phyloP scores from a whole-genome alignment of 2,329 filamentous ascomycete genomes.

The Colletotrichum sp. region DNA sequence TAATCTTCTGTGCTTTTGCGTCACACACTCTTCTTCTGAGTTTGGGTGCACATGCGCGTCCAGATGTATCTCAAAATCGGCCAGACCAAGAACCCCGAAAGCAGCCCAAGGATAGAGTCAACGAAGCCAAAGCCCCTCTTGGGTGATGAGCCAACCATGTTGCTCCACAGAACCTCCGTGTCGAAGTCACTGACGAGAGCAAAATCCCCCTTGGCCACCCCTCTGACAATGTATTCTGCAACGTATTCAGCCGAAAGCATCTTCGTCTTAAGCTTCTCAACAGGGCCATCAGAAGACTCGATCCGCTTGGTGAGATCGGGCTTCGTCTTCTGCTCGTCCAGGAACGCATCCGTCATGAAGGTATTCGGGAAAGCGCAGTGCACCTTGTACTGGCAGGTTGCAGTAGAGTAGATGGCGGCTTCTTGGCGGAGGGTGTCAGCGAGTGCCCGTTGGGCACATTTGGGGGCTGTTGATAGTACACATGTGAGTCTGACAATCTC shows the following conservation, averaged over 20 bases:
- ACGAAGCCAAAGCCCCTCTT: slow-evolving; percentile 27
- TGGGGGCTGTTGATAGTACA: slow-evolving; percentile 19
- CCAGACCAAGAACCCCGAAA: slow-evolving; percentile 22
- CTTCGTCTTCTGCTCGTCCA: slow-evolving; percentile 31
- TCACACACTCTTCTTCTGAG: background rate
- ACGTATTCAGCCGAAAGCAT: slow-evolving; percentile 28
- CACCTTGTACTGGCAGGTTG: slow-evolving; percentile 25
- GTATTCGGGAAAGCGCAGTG: slow-evolving; percentile 30
- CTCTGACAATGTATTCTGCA: slow-evolving; percentile 25
- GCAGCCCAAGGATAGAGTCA: slow-evolving; percentile 18
- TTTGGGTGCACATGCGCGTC: slow-evolving; percentile 13
- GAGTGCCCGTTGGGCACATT: slow-evolving; percentile 25
- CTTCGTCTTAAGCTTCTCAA: slow-evolving; percentile 21
- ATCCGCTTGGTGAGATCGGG: slow-evolving; percentile 30
- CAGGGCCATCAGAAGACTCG: slow-evolving; percentile 23
- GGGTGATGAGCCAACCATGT: slow-evolving; percentile 27
- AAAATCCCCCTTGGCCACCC: slow-evolving; percentile 28
- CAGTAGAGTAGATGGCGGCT: slow-evolving; percentile 24
- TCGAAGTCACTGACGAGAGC: slow-evolving; percentile 26
- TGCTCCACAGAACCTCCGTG: slow-evolving; percentile 25
- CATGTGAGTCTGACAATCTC: background rate
- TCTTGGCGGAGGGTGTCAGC: slow-evolving; percentile 32
- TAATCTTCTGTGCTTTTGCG: background rate
- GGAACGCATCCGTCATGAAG: slow-evolving; percentile 28
- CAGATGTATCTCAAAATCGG: slow-evolving; percentile 20